Evolutionary conservation across 176 grass and related monocot species (phyloP).

Genomic region (Chloris gayana): DNA sequence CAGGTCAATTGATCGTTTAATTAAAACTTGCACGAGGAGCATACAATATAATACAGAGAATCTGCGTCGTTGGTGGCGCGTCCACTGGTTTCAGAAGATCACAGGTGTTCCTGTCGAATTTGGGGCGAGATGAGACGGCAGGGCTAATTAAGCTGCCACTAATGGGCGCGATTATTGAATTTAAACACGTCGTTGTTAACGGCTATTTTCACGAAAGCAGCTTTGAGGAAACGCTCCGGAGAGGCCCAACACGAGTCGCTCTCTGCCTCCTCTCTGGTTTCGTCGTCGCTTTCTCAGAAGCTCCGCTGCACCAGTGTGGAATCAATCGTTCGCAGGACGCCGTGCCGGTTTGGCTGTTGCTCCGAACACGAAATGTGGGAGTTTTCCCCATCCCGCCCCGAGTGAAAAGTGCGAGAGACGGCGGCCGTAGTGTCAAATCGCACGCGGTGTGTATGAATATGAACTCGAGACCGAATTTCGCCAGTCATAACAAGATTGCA

Average conservation of each 20-base stretch:
- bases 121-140: not conserved
- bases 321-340: not conserved
- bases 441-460: no score
- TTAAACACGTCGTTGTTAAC: not conserved
- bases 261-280: not conserved
- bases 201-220: conserved; percentile 18
- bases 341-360: no score
- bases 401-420: no score
- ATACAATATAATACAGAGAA: not conserved
- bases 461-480: no score
- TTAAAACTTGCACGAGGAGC: not conserved
- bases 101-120: not conserved
- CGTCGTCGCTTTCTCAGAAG: conserved; percentile 1
- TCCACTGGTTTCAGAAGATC: not conserved
- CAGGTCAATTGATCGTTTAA: not conserved
- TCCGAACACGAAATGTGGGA: no score
- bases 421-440: no score
- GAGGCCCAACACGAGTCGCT: not conserved
- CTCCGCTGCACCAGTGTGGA: not conserved
- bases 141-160: not conserved
- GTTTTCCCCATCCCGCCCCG: no score
- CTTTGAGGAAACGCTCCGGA: not conserved
- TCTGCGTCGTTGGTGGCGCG: not conserved
- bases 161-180: conserved; percentile 1
- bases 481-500: no score